These are phyloP conservation scores for Corylus avellana DNA, from an alignment of 306 rosid species.

Conservation along the genomic window DNA sequence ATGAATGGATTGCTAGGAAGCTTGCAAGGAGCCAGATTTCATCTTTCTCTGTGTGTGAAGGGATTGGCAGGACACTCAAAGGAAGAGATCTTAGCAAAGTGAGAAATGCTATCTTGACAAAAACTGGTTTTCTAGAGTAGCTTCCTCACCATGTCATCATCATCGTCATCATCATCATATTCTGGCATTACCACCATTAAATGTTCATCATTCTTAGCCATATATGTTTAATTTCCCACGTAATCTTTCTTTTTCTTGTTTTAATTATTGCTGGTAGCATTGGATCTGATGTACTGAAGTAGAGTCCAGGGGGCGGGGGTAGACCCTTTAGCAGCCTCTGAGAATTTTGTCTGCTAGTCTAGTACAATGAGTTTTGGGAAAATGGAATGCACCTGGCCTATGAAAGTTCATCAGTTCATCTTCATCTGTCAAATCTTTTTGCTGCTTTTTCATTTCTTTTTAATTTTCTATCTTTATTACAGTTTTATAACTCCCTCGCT, in stretches of 20 bases:
- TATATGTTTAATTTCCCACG: conserved; percentile 14
- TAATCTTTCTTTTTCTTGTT: conserved; percentile 11
- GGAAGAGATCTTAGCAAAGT: conserved; percentile 98
- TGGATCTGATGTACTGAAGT: conserved; percentile 8
- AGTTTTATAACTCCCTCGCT: neutral
- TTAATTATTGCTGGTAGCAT: neutral
- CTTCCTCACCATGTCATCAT: neutral
- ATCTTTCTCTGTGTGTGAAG: conserved; percentile 92
- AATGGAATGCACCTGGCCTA: conserved; percentile 1
- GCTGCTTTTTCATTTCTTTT: neutral
- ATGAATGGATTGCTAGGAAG: conserved; percentile 92
- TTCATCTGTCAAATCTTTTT: neutral
- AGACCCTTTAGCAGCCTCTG: conserved; percentile 31
- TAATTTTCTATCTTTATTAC: neutral
- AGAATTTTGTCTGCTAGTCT: conserved; percentile 39
- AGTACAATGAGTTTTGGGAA: neutral
- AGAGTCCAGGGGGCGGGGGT: conserved; percentile 8
- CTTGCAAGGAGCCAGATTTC: conserved; percentile 87
- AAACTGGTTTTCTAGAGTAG: conserved; percentile 93
- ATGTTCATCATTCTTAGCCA: conserved; percentile 2
- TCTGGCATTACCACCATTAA: conserved; percentile 19
- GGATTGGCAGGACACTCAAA: conserved; percentile 84
- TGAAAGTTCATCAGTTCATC: neutral
- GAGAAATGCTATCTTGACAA: conserved; percentile 72
- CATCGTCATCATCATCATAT: conserved; percentile 22